Evolutionary conservation across 208 protist genomes (phyloP).

Genomic region (Phytomonas francai): DNA sequence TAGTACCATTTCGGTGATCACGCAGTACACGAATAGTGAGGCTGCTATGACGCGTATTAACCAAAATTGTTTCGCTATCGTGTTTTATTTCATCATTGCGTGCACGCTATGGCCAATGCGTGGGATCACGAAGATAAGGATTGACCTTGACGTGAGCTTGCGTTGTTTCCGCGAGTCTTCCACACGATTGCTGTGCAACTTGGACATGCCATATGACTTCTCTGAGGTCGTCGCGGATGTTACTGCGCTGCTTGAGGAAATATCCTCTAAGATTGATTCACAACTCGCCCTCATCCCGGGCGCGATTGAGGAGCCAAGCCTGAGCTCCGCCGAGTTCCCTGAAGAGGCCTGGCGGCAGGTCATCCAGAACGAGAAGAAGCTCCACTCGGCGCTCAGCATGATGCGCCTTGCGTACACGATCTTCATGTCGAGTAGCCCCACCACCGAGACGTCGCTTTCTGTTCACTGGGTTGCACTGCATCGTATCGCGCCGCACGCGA

Average conservation of each 20-base stretch:
- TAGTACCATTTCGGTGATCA: conserved; percentile 83
- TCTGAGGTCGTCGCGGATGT: conserved; percentile 55
- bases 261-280: conserved; percentile 52
- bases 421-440: conserved; percentile 79
- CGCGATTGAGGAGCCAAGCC: conserved; percentile 74
- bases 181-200: conserved; percentile 70
- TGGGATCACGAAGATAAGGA: conserved; percentile 58
- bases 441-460: conserved; percentile 30
- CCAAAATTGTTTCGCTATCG: conserved; percentile 88
- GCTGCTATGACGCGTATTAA: conserved; percentile 88
- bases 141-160: conserved; percentile 77
- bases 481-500: conserved; percentile 71
- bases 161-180: conserved; percentile 76
- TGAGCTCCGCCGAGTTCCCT: conserved; percentile 72
- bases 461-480: conserved; percentile 89
- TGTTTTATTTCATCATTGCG: conserved; percentile 85
- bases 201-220: conserved; percentile 80
- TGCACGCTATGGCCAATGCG: conserved; percentile 81
- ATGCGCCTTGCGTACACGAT: conserved; percentile 81
- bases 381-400: conserved; percentile 71
- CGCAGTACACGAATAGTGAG: conserved; percentile 62
- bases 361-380: conserved; percentile 55
- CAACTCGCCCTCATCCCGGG: conserved; percentile 66
- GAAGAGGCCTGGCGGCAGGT: conserved; percentile 64
- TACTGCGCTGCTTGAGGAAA: conserved; percentile 60